These are phyloP conservation scores for Botrytis aclada DNA, from an alignment of 2,329 filamentous ascomycete genomes.

Conservation along the genomic window DNA sequence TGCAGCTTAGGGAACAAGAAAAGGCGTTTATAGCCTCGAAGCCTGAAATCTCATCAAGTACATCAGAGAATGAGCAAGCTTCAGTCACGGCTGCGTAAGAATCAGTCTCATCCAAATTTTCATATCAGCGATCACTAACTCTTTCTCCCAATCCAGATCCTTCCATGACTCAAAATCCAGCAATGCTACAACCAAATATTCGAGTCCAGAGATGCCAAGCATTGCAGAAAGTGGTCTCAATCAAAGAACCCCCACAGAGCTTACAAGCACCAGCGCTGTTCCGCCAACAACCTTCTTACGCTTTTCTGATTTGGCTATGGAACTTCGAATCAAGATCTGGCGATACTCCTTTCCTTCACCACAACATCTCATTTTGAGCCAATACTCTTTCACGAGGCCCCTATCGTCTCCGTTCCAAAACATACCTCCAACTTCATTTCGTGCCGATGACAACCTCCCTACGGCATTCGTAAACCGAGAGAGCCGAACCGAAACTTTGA, in stretches of 20 bases:
- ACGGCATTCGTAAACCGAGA: background rate
- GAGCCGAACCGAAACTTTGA: background rate
- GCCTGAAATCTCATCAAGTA: background rate
- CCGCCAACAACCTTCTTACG: background rate
- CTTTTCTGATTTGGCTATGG: background rate
- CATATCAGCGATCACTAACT: background rate
- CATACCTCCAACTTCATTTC: background rate
- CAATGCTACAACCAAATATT: background rate
- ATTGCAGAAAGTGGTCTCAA: background rate
- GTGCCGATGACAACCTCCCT: background rate
- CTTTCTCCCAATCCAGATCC: background rate
- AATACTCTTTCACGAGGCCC: background rate
- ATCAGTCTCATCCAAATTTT: too few relatives aligned
- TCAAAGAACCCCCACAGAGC: background rate
- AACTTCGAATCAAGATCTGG: background rate
- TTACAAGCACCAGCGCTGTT: background rate
- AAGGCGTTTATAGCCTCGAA: too few relatives aligned
- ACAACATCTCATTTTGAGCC: background rate
- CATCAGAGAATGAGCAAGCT: background rate
- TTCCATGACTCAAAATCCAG: background rate
- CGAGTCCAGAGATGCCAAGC: background rate
- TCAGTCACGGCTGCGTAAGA: background rate
- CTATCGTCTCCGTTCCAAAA: background rate
- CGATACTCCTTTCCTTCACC: background rate
- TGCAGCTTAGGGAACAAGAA: background rate